Conservation (phyloP, 2,329 filamentous ascomycete species). For the Furcasterigmium furcatum region DNA sequence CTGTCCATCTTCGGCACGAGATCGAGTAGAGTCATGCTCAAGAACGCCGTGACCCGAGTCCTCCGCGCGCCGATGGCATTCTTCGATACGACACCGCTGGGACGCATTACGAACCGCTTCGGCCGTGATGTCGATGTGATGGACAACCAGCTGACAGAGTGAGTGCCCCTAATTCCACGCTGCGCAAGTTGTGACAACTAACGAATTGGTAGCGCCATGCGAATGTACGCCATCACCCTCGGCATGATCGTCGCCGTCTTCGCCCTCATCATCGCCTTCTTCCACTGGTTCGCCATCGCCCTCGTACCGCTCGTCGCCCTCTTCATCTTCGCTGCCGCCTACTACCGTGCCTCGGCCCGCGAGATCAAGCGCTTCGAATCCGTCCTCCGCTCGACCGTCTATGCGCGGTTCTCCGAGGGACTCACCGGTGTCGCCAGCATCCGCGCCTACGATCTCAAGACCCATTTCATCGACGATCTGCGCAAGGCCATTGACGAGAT, state of each 20-base stretch:
- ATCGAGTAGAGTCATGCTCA: slow-evolving; percentile 78
- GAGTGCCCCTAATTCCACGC: not conserved
- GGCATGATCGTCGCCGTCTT: slow-evolving; percentile 82
- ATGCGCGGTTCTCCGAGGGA: slow-evolving; percentile 88
- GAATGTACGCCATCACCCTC: slow-evolving; percentile 88
- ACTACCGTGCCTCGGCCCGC: slow-evolving; percentile 86
- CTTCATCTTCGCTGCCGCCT: slow-evolving; percentile 79
- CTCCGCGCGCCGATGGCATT: slow-evolving; percentile 79
- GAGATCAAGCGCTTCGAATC: slow-evolving; percentile 95
- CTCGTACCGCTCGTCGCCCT: slow-evolving; percentile 65
- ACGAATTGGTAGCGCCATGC: slow-evolving; percentile 53
- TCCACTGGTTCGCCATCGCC: slow-evolving; percentile 75
- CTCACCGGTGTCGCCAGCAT: slow-evolving; percentile 82
- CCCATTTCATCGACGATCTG: slow-evolving; percentile 70
- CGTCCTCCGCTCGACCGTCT: slow-evolving; percentile 81
- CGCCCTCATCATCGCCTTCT: slow-evolving; percentile 89
- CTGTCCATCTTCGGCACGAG: slow-evolving; percentile 78
- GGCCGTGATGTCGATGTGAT: slow-evolving; percentile 94
- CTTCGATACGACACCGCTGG: slow-evolving; percentile 94
- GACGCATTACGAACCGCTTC: slow-evolving; percentile 94
- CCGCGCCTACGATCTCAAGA: slow-evolving; percentile 79
- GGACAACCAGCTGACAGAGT: slow-evolving; percentile 85
- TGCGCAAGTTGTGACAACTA: not conserved
- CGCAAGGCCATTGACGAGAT: slow-evolving; percentile 79
- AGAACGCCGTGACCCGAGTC: slow-evolving; percentile 74